Evolutionary conservation across 257 asterid species (phyloP), one percentile per base, ranked within the genome.

Genomic region (Capsicum chinense): DNA sequence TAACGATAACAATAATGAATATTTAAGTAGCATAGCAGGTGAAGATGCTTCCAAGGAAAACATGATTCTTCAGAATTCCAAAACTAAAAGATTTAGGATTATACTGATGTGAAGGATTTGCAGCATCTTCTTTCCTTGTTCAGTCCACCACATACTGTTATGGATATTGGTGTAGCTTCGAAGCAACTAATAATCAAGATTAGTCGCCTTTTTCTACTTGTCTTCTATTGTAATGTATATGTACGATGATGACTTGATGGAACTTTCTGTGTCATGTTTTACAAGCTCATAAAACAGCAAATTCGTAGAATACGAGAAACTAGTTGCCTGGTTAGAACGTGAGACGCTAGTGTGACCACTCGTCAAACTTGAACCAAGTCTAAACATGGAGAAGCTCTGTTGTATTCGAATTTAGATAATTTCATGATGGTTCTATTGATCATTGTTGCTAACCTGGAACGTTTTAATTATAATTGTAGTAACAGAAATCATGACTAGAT

Each of bases 11-110:
- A 54, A 14, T 4, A 78, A 78, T 52, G 82, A 78, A 52, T 76
- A 52, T 76, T 76, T 52, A 50, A 21, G 81, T 21, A 14, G 81
- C 9, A 76, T 33, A 14, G 21, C 63, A 52, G 81, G 81, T 52
- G 63, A 54, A 76, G 48, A 26, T 76, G 26, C 13, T 54, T 76
- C 47, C 0, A 0, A 76, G 81, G 62, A 21, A 73, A 74, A 52
- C 12, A 8, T 19, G 3, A 3, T 3, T 19, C 2, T 21, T 1
- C 50, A 21, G 47, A 50, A 13, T 74, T 26, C 7, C 19, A 21
- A 66, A 74, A 52, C 3, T 7, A 16, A 26, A 52, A 14, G 47
- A 50, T 52, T 26, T 14, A 5, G 7, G 17, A 52, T 76, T 52
- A 56, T 21, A 3, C 63, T 13, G 3, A 52, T 8, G 42, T 50